Evolutionary conservation across 176 grass and related monocot species (phyloP).

Genomic region (Oryza meyeriana): DNA sequence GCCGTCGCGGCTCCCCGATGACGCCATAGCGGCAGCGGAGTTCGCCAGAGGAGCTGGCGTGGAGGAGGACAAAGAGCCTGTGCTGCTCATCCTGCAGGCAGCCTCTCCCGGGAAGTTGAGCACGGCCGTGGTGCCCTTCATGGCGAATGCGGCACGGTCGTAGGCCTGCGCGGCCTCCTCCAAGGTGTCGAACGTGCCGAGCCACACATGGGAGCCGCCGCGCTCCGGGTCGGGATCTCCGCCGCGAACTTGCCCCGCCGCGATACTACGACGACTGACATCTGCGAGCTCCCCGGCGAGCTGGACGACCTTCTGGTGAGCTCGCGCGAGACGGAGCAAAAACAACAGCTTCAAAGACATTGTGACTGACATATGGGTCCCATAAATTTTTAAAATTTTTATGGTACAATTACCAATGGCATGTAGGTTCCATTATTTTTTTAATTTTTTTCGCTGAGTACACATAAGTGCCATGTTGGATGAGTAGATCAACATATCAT

Average conservation of each 20-base stretch:
- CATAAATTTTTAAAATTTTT: too few species aligned
- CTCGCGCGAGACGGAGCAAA: too few species aligned
- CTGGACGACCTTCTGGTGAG: too few species aligned
- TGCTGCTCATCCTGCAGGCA: not conserved
- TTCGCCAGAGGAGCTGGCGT: conserved; percentile 27
- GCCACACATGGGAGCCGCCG: conserved; percentile 61
- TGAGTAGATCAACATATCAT: too few species aligned
- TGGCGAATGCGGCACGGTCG: conserved; percentile 70
- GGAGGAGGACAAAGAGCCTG: conserved; percentile 16
- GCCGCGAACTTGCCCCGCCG: conserved; percentile 78
- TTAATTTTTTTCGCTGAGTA: too few species aligned
- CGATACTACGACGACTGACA: too few species aligned
- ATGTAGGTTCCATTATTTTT: too few species aligned
- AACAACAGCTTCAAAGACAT: too few species aligned
- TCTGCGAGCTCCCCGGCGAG: too few species aligned
- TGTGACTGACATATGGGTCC: too few species aligned
- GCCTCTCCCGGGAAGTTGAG: conserved; percentile 68
- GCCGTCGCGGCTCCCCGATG: not conserved
- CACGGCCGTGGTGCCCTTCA: conserved; percentile 58
- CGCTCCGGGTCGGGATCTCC: conserved; percentile 74
- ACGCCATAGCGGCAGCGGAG: not conserved
- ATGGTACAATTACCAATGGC: too few species aligned
- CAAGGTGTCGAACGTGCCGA: conserved; percentile 76
- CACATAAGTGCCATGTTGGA: too few species aligned
- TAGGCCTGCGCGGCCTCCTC: conserved; percentile 79